Base-by-base conservation (phyloP, 768 basidiomycete genomes). In the Naganishia vishniacii region DNA sequence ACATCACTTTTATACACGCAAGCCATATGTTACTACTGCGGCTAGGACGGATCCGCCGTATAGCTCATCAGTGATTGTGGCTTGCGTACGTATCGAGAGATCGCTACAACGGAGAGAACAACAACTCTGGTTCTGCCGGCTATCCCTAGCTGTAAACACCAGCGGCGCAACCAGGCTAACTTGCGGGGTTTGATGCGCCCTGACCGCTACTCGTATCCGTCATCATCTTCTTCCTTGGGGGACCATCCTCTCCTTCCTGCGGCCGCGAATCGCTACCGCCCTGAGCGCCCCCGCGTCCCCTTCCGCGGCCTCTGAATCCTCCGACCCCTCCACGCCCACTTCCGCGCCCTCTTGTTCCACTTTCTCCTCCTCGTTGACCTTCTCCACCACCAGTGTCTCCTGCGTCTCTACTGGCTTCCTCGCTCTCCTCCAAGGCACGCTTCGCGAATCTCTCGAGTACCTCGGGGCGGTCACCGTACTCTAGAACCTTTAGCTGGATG, bases 401-500 rank as follows among this genome's bases (percentile, higher is more conserved):
- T 11, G 60, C 48, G 3, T 31, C 9, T 7, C 20, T 20, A 13
- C 60, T 45, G 8, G 18, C 41, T 1, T 63, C 62, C n/a, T 65
- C 28, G 28, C 70, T 65, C 53, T 75, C 75, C 18, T 77, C 75
- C 61, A 77, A 48, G 13, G 75, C 74, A 45, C 75, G 46, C 49
- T 74, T 74, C 1, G 75, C 72, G 67, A 77, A 70, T 62, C 73
- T 68, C 37, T 61, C 64, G 47, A 77, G 59, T 0, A 77, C 71
- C 45, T 77, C 76, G 7, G 74, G 76, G 16, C 72, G 68, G 62
- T 75, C 76, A 2, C 70, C 76, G 58, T 70, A 77, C 59, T 77
- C 76, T 9, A 77, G 53, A 29, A 75, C 58, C 11, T 74, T 61
- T 16, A 77, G 65, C 63, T 73, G 69, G 2, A 75, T 64, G 7